These are phyloP conservation scores for Suillus placidus DNA, from an alignment of 768 basidiomycete genomes.

Conservation along the genomic window DNA sequence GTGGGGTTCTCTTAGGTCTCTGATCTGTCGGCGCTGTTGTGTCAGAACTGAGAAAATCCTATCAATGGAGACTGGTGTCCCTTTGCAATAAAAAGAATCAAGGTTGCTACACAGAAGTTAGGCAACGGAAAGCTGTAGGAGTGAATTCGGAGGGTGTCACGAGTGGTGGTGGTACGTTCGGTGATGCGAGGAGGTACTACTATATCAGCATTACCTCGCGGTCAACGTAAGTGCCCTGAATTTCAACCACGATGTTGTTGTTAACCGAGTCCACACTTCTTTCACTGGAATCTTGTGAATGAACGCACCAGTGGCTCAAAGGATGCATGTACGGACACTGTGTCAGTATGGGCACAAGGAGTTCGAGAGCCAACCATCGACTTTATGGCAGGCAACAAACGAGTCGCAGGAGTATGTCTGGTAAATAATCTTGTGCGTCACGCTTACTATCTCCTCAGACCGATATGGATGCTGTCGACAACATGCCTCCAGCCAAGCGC, in stretches of 20 bases:
- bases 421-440: not conserved
- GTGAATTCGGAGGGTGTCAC: too few relatives aligned
- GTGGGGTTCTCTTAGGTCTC: too few relatives aligned
- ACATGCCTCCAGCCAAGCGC: not conserved
- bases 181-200: too few relatives aligned
- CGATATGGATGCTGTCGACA: not conserved
- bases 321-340: not conserved
- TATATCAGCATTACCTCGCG: not conserved
- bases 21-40: too few relatives aligned
- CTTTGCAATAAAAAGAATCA: too few relatives aligned
- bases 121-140: too few relatives aligned
- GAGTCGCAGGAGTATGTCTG: not conserved
- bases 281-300: constrained; percentile 6
- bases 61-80: too few relatives aligned
- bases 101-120: too few relatives aligned
- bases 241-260: constrained; percentile 7
- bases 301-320: not conserved
- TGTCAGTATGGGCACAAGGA: not conserved
- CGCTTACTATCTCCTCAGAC: not conserved
- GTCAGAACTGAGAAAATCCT: too few relatives aligned
- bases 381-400: not conserved
- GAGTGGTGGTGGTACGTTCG: too few relatives aligned
- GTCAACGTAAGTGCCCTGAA: constrained; percentile 3
- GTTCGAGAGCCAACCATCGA: not conserved
- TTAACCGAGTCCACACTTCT: constrained; percentile 9